Percentiles rank a stretch among this genome's conserved stretches.
Evolutionary conservation across 345 rosid genomes (phyloP).

Genomic region (Jatropha curcas): DNA sequence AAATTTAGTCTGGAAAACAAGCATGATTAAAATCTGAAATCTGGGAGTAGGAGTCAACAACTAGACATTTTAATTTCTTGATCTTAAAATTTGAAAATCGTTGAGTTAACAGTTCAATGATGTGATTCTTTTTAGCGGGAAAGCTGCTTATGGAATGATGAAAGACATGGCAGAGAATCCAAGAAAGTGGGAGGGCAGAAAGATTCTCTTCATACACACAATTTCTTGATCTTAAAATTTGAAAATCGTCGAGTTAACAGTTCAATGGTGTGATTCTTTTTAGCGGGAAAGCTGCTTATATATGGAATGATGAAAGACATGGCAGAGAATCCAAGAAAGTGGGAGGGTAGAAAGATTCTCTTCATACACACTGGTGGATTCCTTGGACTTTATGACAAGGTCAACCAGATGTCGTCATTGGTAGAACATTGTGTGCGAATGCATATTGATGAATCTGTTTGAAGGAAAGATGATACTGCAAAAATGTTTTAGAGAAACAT

Average conservation of each 20-base stretch:
- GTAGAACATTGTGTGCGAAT: conserved; percentile 65
- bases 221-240: not conserved
- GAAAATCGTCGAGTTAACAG: not conserved
- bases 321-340: conserved; percentile 62
- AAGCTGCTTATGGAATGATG: conserved; percentile 78
- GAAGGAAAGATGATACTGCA: conserved; percentile 65
- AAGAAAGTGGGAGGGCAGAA: conserved; percentile 75
- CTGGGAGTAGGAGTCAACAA: not conserved
- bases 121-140: conserved; percentile 53
- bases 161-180: conserved; percentile 78
- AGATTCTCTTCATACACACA: conserved; percentile 53
- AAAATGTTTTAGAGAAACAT: conserved; percentile 71
- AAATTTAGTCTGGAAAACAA: not conserved
- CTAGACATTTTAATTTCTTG: not conserved
- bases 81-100: not conserved
- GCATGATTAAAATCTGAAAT: not conserved
- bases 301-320: conserved; percentile 74
- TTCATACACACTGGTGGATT: conserved; percentile 90
- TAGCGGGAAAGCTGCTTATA: conserved; percentile 92
- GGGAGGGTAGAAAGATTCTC: conserved; percentile 82
- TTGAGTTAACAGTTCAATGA: not conserved
- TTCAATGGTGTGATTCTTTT: not conserved
- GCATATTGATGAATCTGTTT: conserved; percentile 77
- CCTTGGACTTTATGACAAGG: conserved; percentile 78
- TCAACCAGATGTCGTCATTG: conserved; percentile 64